phyloP scores from a whole-genome alignment of 768 basidiomycete genomes.

The Podaxis rugospora region DNA sequence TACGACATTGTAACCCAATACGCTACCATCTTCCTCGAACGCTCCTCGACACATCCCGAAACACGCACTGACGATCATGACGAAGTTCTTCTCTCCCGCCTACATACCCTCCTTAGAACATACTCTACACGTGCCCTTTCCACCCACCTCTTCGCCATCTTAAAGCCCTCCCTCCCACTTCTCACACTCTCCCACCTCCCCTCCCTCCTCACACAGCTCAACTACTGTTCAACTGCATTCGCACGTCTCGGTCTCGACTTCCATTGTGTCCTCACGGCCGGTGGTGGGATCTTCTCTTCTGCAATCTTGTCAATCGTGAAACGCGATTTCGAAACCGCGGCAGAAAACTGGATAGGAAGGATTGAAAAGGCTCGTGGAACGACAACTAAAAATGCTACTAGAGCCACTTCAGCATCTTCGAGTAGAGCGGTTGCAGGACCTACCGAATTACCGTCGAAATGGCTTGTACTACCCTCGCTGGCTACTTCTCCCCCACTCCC shows the following conservation, averaged over 20 bases:
- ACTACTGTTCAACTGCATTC: slow-evolving; percentile 91
- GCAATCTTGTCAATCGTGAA: slow-evolving; percentile 58
- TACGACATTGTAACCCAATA: slow-evolving; percentile 92
- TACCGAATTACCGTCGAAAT: slow-evolving; percentile 38
- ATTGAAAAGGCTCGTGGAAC: slow-evolving; percentile 21
- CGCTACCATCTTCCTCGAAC: slow-evolving; percentile 84
- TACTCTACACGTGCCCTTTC: slow-evolving; percentile 62
- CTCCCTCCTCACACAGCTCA: slow-evolving; percentile 86
- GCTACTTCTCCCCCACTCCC: slow-evolving; percentile 24
- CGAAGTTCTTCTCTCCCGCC: slow-evolving; percentile 20
- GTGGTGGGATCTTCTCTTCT: slow-evolving; percentile 43
- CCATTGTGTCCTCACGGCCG: slow-evolving; percentile 54
- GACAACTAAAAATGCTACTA: slow-evolving; percentile 9
- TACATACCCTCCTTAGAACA: slow-evolving; percentile 56
- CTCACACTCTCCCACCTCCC: slow-evolving; percentile 64
- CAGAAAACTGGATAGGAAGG: slow-evolving; percentile 31
- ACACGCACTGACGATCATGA: slow-evolving; percentile 16
- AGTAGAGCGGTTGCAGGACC: slow-evolving; percentile 1
- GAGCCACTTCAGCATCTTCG: slow-evolving; percentile 12
- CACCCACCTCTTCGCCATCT: slow-evolving; percentile 61
- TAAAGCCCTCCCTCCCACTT: slow-evolving; percentile 57
- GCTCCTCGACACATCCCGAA: slow-evolving; percentile 28
- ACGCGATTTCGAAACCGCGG: slow-evolving; percentile 43
- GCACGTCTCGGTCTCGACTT: slow-evolving; percentile 93
- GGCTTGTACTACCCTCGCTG: slow-evolving; percentile 40